These are phyloP conservation scores for Aureobasidium zeae DNA, from an alignment of 2,329 filamentous ascomycete genomes.

Conservation along the genomic window DNA sequence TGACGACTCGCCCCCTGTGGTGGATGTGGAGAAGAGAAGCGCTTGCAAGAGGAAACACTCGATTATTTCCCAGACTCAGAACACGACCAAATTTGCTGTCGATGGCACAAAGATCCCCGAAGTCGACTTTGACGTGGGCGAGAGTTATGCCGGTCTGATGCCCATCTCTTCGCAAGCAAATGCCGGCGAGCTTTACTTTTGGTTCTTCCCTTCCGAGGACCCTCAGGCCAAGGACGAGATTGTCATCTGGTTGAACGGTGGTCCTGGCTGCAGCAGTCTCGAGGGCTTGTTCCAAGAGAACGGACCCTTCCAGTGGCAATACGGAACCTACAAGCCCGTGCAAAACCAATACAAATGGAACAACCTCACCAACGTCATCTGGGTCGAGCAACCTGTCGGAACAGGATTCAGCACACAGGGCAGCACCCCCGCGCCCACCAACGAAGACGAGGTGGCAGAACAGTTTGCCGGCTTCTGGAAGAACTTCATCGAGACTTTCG, in stretches of 20 bases:
- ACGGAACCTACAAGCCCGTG: slow-evolving; percentile 34
- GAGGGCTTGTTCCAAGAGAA: slow-evolving; percentile 44
- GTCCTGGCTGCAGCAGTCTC: slow-evolving; percentile 38
- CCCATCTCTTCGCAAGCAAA: slow-evolving; percentile 42
- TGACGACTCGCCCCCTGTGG: slow-evolving; percentile 5
- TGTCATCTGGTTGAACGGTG: slow-evolving; percentile 37
- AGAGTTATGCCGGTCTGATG: slow-evolving; percentile 44
- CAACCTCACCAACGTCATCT: slow-evolving; percentile 35
- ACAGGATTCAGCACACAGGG: slow-evolving; percentile 31
- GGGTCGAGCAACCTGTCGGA: slow-evolving; percentile 38
- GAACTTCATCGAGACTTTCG: slow-evolving; percentile 48
- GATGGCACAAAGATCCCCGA: slow-evolving; percentile 22
- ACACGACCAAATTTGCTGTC: slow-evolving; percentile 32
- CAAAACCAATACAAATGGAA: slow-evolving; percentile 37
- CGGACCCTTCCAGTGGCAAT: slow-evolving; percentile 36
- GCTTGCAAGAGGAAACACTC: slow-evolving; percentile 15
- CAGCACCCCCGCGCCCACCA: slow-evolving; percentile 38
- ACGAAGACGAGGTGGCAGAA: slow-evolving; percentile 38
- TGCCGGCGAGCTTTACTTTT: slow-evolving; percentile 42
- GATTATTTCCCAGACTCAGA: slow-evolving; percentile 35
- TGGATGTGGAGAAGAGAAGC: slow-evolving; percentile 5
- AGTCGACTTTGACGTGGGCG: slow-evolving; percentile 34
- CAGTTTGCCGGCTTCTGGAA: slow-evolving; percentile 45
- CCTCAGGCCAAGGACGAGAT: slow-evolving; percentile 40
- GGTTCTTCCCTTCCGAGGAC: slow-evolving; percentile 44